Base-by-base conservation (phyloP, 1,139 yeast genomes). In the Scheffersomyces insectosa region DNA sequence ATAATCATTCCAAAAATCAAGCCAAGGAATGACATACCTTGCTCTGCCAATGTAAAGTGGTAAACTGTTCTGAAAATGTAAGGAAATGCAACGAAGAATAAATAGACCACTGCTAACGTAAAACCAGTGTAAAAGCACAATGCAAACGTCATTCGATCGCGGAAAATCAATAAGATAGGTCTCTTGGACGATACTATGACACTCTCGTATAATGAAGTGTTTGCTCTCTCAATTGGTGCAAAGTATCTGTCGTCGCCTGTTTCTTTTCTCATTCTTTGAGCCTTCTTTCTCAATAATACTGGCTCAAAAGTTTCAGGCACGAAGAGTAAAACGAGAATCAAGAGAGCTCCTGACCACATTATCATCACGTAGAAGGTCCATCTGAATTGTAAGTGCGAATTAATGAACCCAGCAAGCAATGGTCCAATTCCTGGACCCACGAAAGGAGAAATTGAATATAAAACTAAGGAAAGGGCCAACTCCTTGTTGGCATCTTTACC, bases 41-140 rank as follows among this genome's bases (percentile, higher is more conserved):
- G 59, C 32, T 51, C 53, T 28, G 54, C 52, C 9, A 70, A 59
- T 10, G 57, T 51, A 52, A 82, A 79, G 9, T 59, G 53, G 53
- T 79, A 83, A 1, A 79, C 75, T 4, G 69, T 68, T 10, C 60
- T 53, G 54, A 77, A 81, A 20, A 78, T 77, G 46, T 76, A 75
- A 1, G 88, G 88, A 53, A 81, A 77, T 3, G 87, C 78, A 36
- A 82, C 80, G 51, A 83, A 83, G 57, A 81, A 83, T 53, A 83
- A 59, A 56, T 83, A 83, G 16, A 83, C 77, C 29, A 82, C 75
- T 0, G 85, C 84, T 40, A 83, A 65, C 1, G 79, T 68, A 41
- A 83, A 65, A 0, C 86, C 88, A 0, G 88, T 75, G 54, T 83
- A 84, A 47, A 81, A 67, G 50, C 88, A 82, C 15, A 85, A 64